These are phyloP conservation scores for Rhizopus microsporus DNA, from an alignment of 371 early-diverging fungal species.

Conservation along the genomic window DNA sequence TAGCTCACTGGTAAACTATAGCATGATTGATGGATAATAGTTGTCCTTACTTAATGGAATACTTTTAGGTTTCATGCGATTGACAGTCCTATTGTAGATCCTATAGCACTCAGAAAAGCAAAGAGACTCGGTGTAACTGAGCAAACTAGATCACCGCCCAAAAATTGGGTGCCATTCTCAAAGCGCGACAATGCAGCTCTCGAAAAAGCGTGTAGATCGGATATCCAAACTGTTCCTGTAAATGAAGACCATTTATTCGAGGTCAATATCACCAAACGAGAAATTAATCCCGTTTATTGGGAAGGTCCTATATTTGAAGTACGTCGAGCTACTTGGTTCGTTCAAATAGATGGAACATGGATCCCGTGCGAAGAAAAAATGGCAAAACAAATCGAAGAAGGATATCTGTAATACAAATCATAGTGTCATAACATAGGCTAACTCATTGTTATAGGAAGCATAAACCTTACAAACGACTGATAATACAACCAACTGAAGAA, in stretches of 20 bases:
- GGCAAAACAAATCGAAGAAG: constrained; percentile 78
- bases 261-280: constrained; percentile 70
- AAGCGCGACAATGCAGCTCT: constrained; percentile 59
- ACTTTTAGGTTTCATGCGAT: constrained; percentile 34
- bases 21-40: background rate
- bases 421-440: background rate
- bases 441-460: constrained; percentile 24
- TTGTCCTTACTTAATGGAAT: background rate
- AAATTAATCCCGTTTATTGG: constrained; percentile 84
- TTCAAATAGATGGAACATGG: constrained; percentile 65
- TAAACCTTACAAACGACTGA: constrained; percentile 25
- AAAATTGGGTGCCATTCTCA: constrained; percentile 64
- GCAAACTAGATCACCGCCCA: constrained; percentile 9
- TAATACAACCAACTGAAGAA: constrained; percentile 6
- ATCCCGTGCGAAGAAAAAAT: constrained; percentile 83
- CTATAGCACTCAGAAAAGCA: constrained; percentile 26
- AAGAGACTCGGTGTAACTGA: constrained; percentile 7
- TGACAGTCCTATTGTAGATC: constrained; percentile 29
- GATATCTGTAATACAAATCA: constrained; percentile 59
- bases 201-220: constrained; percentile 57
- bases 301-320: constrained; percentile 79
- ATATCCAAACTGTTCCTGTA: constrained; percentile 39
- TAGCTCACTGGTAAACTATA: constrained; percentile 2
- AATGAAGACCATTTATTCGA: constrained; percentile 82
- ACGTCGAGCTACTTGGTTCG: constrained; percentile 84